Evolutionary conservation across 352 stramenopile species (phyloP), one percentile per base, ranked within the genome.

Genomic region (Phytophthora sansomeana): DNA sequence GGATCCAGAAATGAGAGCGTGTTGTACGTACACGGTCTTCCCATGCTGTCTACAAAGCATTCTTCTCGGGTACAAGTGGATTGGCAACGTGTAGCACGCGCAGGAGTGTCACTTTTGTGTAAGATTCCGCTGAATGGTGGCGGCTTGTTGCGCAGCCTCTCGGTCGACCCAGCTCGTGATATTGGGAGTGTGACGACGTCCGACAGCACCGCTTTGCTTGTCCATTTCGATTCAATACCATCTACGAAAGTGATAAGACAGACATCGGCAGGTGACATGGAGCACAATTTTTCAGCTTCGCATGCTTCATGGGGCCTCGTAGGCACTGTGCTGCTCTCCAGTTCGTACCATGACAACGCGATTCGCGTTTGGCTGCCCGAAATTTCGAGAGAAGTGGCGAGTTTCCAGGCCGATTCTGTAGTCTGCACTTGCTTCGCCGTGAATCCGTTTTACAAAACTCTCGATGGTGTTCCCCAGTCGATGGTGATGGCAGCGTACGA

Each of bases 291-390:
- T 42, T 16, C 16, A 32, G 19, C 30, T 24, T 33, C 41, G 1
- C 17, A 44, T 16, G 48, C 53, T 5, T 70, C 42, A 17, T 83
- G 67, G 67, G 78, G 74, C 10, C 51, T 85, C 0, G 36, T 77
- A 1, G 71, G 75, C 1, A 17, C 72, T 6, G 19, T 87, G 7
- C 16, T 90, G 6, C 36, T 92, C 24, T 81, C 74, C 5, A 26
- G 58, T 0, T 71, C 74, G 1, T 6, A 33, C 16, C 54, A 72
- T 17, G 52, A 71, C 24, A 65, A 30, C 19, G 46, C 67, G 0
- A 68, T 92, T 43, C 58, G 72, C 13, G 81, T 75, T 28, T 90
- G 74, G 80, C 55, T 91, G 6, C 69, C 74, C 0, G 67, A 77
- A 10, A 24, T 72, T 7, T 74, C 68, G 2, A 68, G 60, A 38